Evolutionary conservation across 345 rosid species (phyloP), one percentile per base, ranked within the genome.

Genomic region (Camelina neglecta): DNA sequence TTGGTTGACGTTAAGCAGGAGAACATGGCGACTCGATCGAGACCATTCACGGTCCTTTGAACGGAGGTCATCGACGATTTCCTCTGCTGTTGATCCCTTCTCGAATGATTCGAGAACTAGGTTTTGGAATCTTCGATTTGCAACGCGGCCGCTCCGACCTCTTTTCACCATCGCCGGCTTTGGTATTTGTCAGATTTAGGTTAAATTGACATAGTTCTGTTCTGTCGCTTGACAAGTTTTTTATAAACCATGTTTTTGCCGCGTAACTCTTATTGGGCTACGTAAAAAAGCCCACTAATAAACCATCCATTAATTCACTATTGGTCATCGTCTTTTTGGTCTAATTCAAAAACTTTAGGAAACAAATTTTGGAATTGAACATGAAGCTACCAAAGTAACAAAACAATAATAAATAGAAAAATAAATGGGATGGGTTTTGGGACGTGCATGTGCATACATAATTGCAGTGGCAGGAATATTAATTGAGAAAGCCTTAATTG

Each of bases 371-470:
- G 15, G 10, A 10, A 35, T 48, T 11, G 12, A 62, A 62, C 55
- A 63, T 63, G 55, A 12, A 53, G 44, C 45, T 61, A 13, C 8
- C 24, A 61, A 13, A 13, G 20, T 29, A 16, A 38, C 6, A 36
- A 57, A 65, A 55, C 23, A 66, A 57, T 4, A 57, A 23, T 2
- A 24, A 21, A 36, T 11, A 31, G 41, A 35, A 47, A 35, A 63
- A 26, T 12, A 26, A 49, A 23, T n/a, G 51, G 44, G 53, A 63
- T 36, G 60, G 47, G 62, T 12, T 48, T 57, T 58, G 61, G 53
- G 60, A 49, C 11, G 72, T 58, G 73, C 73, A 75, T 75, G 73
- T 75, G 79, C 35, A 29, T 49, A 35, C 47, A 66, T 49, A 66
- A 35, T 49, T 35, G 59, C 59, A 69, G 23, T 75, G 54, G 73